Evolutionary conservation across 2,329 filamentous ascomycete species (phyloP), one percentile per base, ranked within the genome.

Genomic region (Fusarium virguliforme): DNA sequence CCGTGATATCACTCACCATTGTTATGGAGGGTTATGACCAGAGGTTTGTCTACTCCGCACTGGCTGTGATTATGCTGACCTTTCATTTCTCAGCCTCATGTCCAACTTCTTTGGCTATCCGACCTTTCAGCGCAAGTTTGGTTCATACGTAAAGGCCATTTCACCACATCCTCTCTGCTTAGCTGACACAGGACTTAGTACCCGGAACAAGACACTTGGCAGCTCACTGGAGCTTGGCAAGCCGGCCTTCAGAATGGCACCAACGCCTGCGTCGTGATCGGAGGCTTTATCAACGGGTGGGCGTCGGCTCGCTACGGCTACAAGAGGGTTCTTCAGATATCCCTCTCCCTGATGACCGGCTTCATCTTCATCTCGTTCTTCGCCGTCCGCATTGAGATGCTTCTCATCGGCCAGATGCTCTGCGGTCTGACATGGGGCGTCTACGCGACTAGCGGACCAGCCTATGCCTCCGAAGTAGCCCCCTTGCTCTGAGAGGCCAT

Each of bases 311-410:
- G 65, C 0, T 75, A 65, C 2, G 74, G 74, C 4, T 76, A 75
- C 32, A 59, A 86, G 12, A 85, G 84, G 72, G 89, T 87, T 4
- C 84, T 90, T 68, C 85, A 87, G 37, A 81, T n/a, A n/a, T n/a
- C n/a, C n/a, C n/a, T n/a, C n/a, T n/a, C n/a, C n/a, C n/a, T n/a
- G 74, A 74, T 82, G 1, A 64, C 71, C 0, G 74, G 67, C 6
- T 74, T 80, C 22, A 75, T 80, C 24, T 79, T 79, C 12, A 74
- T 80, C 8, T 74, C 75, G 0, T 80, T 80, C 69, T 80, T 79
- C 35, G 77, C 79, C 1, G 73, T 78, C 4, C 78, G 77, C 3
- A 75, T 84, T 2, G 72, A 79, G 1, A 80, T 83, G 4, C 77
- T 86, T 8, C 75, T 86, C 0, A 79, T 82, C 0, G 85, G 84